Base-by-base conservation (phyloP, 495 filamentous ascomycete genomes). In the Xylaria sp. region DNA sequence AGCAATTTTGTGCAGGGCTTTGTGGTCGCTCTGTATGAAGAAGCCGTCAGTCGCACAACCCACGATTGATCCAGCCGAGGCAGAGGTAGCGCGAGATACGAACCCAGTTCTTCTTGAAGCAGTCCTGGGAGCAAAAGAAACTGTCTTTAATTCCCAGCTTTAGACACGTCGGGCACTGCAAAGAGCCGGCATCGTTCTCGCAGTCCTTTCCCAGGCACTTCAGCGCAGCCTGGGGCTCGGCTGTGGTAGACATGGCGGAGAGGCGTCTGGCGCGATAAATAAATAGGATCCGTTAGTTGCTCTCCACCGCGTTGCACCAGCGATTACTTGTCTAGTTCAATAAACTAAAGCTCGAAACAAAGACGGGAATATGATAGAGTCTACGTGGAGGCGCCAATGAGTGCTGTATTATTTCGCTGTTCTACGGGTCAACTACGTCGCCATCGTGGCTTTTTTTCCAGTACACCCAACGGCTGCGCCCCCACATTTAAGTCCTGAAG, bases 81-180 rank as follows among this genome's bases (percentile, higher is more conserved):
- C 48, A 17, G 35, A 33, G 65, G 37, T 14, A 71, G 73, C 41
- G 57, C 46, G 33, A 9, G 33, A 55, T 29, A 31, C 1, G 50
- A 88, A 98, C 96, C 96, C 96, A 99, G 84, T 93, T 98, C 78
- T 89, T 89, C 86, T 97, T 98, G 84, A 99, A 99, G 87, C 96
- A 99, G 76, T 98, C 97, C 79, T 99, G 97, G 14, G 94, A 94
- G 85, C 96, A 99, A 85, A 98, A 99, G 81, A 89, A 97, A 83
- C 93, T 96, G 78, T 95, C 93, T 76, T 92, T 95, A 72, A 88
- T 82, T 61, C 92, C 94, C 63, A 93, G 80, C 81, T 95, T 97
- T 70, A 97, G 85, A 75, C 96, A 99, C 58, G 92, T 98, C 33
- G 96, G 96, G 84, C 96, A 99, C 79, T 98, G 94, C 15, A 98